These are phyloP conservation scores for Magnolia sinica DNA, from an alignment of 164 flowering plant species.

Conservation along the genomic window DNA sequence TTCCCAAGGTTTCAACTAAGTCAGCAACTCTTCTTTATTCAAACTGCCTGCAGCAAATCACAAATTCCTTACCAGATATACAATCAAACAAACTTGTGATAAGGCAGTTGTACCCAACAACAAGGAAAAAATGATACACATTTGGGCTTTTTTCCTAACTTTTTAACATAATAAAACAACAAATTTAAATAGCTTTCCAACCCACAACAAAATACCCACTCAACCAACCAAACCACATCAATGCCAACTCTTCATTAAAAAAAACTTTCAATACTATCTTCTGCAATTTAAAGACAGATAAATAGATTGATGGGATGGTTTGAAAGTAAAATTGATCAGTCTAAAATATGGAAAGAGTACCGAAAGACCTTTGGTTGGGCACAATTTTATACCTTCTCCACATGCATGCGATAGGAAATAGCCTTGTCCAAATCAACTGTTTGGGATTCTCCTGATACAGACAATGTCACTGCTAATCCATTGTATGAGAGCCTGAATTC, in stretches of 20 bases:
- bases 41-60: conserved; percentile 16
- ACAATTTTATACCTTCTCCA: conserved; percentile 46
- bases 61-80: conserved; percentile 23
- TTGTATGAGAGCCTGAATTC: conserved; percentile 68
- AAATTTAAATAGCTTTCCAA: conserved; percentile 9
- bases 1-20: conserved; percentile 19
- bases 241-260: conserved; percentile 43
- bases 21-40: conserved; percentile 13
- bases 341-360: neutral
- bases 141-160: neutral
- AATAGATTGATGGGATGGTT: neutral
- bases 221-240: conserved; percentile 30
- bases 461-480: conserved; percentile 72
- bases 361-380: conserved; percentile 4
- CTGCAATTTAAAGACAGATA: conserved; percentile 38
- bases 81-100: conserved; percentile 25
- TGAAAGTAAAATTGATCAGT: neutral
- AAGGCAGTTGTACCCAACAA: conserved; percentile 4
- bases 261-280: conserved; percentile 63
- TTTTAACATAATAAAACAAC: conserved; percentile 11
- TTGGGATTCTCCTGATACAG: conserved; percentile 41
- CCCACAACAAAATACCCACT: conserved; percentile 33
- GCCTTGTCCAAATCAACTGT: conserved; percentile 41
- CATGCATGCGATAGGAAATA: conserved; percentile 32
- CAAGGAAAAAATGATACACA: conserved; percentile 1